These are phyloP conservation scores for Thuidium tamariscinum DNA, from an alignment of 225 moss, liverwort and hornwort genomes.

Conservation along the genomic window DNA sequence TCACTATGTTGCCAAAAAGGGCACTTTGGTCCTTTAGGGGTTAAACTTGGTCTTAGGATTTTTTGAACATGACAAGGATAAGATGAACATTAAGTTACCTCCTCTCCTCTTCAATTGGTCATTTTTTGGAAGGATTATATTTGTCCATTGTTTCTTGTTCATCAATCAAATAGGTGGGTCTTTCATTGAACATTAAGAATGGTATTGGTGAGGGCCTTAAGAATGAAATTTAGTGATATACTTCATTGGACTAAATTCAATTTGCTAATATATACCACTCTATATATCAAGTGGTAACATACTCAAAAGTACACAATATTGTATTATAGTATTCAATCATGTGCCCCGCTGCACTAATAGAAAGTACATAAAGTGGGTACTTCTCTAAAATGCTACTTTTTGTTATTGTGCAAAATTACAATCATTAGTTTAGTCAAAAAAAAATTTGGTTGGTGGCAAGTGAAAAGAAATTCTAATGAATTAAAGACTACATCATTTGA, in stretches of 20 bases:
- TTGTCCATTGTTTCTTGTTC: neutral
- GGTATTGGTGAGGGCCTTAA: neutral
- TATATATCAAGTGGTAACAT: fast-evolving
- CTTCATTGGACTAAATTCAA: neutral
- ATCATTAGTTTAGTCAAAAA: too few species aligned
- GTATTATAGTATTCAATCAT: neutral
- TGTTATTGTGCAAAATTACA: too few species aligned
- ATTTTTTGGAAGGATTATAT: neutral
- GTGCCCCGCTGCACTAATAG: fast-evolving
- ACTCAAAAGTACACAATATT: too few species aligned
- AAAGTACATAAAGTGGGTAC: too few species aligned
- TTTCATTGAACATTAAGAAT: neutral
- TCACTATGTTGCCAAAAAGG: too few species aligned
- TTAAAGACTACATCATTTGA: too few species aligned
- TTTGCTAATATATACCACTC: neutral
- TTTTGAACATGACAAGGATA: neutral
- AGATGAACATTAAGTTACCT: neutral
- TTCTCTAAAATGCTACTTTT: too few species aligned
- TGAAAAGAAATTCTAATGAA: too few species aligned
- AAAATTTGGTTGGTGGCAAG: too few species aligned
- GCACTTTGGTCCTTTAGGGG: too few species aligned
- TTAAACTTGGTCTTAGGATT: neutral
- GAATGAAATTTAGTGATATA: neutral
- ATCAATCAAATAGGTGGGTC: neutral
- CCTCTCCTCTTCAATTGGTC: fast-evolving